Evolutionary conservation across 1,139 yeast species (phyloP).

Genomic region (Saccharomycopsis hybrid): DNA sequence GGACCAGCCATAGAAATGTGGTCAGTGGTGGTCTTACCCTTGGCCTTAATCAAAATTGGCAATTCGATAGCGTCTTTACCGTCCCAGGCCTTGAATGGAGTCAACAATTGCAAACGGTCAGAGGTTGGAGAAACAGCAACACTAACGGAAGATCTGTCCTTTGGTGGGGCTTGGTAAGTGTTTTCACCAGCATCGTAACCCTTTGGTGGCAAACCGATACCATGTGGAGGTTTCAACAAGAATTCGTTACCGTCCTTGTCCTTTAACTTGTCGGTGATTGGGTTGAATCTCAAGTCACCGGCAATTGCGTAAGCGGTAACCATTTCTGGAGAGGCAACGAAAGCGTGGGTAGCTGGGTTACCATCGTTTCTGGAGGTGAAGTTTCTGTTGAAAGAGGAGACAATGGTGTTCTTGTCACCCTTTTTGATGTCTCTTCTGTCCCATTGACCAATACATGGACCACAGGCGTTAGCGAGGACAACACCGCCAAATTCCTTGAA

Average conservation of each 20-base stretch:
- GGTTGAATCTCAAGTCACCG: conserved; percentile 98
- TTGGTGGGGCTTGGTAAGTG: conserved; percentile 98
- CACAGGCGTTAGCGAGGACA: conserved; percentile 97
- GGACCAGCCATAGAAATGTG: conserved; percentile 99
- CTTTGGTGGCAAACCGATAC: conserved; percentile 85
- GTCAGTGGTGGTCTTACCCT: conserved; percentile 98
- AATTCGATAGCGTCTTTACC: conserved; percentile 76
- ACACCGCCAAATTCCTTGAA: conserved; percentile 92
- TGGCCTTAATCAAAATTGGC: conserved; percentile 94
- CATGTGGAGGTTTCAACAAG: conserved; percentile 82
- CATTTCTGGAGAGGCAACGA: conserved; percentile 97
- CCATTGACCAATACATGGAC: conserved; percentile 99
- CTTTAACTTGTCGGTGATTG: conserved; percentile 88
- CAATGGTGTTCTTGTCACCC: conserved; percentile 98
- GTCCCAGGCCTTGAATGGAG: conserved; percentile 92
- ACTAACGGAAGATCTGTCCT: conserved; percentile 66
- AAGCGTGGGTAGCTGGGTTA: conserved; percentile 97
- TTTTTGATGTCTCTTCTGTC: conserved; percentile 95
- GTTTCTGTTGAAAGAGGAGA: conserved; percentile 98
- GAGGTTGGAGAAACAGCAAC: conserved; percentile 84
- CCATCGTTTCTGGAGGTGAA: conserved; percentile 98
- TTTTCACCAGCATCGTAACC: conserved; percentile 95
- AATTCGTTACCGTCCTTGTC: conserved; percentile 95
- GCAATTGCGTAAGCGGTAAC: conserved; percentile 94
- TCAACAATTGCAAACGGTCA: conserved; percentile 81